Evolutionary conservation across 768 basidiomycete species (phyloP).

Genomic region (Leccinum truebloodii): DNA sequence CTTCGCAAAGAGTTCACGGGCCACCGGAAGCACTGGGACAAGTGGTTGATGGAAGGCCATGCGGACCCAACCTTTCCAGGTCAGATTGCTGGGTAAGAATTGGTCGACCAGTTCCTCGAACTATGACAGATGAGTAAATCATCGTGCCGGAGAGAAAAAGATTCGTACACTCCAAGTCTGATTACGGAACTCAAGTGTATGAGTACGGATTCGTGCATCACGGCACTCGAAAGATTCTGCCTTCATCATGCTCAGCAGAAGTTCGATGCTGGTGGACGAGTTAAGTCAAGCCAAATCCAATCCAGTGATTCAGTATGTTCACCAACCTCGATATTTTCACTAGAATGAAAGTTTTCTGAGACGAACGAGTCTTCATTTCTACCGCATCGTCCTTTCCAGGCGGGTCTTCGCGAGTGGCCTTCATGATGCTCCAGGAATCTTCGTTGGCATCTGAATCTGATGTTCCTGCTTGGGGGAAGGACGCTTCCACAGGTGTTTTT

Average conservation of each 20-base stretch:
- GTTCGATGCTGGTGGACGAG: constrained; percentile 51
- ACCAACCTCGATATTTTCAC: constrained; percentile 72
- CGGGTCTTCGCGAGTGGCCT: constrained; percentile 18
- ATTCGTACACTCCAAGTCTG: constrained; percentile 77
- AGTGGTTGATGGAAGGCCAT: constrained; percentile 82
- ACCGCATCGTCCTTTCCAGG: constrained; percentile 56
- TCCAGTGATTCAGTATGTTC: background rate
- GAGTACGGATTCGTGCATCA: constrained; percentile 77
- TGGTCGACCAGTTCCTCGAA: constrained; percentile 80
- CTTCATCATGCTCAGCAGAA: constrained; percentile 77
- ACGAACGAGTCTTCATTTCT: constrained; percentile 82
- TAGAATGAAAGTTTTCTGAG: constrained; percentile 79
- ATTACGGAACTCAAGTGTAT: constrained; percentile 78
- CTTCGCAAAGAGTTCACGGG: constrained; percentile 75
- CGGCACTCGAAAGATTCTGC: constrained; percentile 84
- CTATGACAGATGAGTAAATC: constrained; percentile 35
- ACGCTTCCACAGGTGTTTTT: constrained; percentile 15
- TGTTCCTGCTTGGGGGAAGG: constrained; percentile 10
- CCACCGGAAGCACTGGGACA: constrained; percentile 75
- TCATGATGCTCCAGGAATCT: constrained; percentile 23
- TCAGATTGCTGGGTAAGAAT: constrained; percentile 76
- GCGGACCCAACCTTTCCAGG: constrained; percentile 81
- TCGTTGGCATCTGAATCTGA: constrained; percentile 24
- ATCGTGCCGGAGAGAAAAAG: constrained; percentile 6
- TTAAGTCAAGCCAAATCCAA: constrained; percentile 24